Conservation (phyloP, 2,329 filamentous ascomycete species). For the Biscogniauxia mediterranea region DNA sequence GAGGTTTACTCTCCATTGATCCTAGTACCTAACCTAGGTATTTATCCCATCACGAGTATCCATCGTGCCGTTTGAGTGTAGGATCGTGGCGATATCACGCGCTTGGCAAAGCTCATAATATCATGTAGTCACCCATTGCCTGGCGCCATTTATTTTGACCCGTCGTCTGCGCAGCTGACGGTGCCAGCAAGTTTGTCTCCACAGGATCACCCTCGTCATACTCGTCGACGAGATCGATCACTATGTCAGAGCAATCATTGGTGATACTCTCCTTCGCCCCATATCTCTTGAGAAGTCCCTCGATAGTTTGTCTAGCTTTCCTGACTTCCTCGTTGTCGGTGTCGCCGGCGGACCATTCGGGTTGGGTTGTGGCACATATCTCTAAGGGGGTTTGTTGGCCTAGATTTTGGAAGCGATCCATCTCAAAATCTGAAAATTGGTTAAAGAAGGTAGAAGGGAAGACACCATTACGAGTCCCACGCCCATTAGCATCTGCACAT, state of each 20-base stretch:
- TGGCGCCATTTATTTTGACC: neutral
- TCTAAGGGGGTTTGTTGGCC: slow-evolving; percentile 7
- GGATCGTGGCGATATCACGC: neutral
- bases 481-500: slow-evolving; percentile 7
- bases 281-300: slow-evolving; percentile 1
- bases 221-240: neutral
- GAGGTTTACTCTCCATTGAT: neutral
- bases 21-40: neutral
- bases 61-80: neutral
- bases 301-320: neutral
- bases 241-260: neutral
- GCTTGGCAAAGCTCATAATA: neutral
- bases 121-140: neutral
- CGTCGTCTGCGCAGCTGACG: neutral
- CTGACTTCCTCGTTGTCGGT: neutral
- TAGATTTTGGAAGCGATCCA: neutral
- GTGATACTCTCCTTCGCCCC: neutral
- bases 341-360: neutral
- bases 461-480: neutral
- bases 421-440: too few relatives aligned
- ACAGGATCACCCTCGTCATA: neutral
- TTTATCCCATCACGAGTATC: neutral
- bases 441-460: slow-evolving; percentile 4
- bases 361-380: slow-evolving; percentile 5
- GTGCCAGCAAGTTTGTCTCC: neutral